Evolutionary conservation across 1,284 basidiomycete species (phyloP).

Genomic region (Psilocybe mexicana): DNA sequence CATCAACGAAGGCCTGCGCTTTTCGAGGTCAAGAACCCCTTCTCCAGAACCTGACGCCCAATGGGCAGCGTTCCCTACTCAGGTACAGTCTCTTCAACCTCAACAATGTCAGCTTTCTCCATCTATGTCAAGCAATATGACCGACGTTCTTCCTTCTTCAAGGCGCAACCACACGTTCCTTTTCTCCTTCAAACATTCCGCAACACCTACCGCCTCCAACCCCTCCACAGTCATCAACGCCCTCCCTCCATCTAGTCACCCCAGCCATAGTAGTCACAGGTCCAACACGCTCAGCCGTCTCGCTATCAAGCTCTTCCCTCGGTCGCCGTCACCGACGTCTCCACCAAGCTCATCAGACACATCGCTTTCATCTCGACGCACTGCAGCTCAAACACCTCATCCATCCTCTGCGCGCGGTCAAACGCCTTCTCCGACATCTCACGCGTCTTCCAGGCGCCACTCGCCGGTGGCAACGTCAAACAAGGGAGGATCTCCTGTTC

Average conservation of each 20-base stretch:
- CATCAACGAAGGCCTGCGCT: conserved; percentile 32
- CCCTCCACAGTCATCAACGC: conserved; percentile 9
- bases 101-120: conserved; percentile 47
- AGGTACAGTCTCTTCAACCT: conserved; percentile 34
- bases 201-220: conserved; percentile 14
- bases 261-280: conserved; percentile 25
- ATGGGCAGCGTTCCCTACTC: conserved; percentile 33
- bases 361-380: conserved; percentile 27
- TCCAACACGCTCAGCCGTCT: conserved; percentile 37
- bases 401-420: conserved; percentile 34
- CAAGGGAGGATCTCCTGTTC: conserved; percentile 13
- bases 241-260: conserved; percentile 25
- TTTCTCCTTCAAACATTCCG: conserved; percentile 15
- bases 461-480: conserved; percentile 14
- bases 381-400: conserved; percentile 29
- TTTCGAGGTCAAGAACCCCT: conserved; percentile 39
- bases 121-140: conserved; percentile 39
- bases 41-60: conserved; percentile 37
- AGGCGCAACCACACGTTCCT: conserved; percentile 31
- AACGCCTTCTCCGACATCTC: conserved; percentile 33
- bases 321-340: conserved; percentile 40
- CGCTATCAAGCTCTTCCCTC: conserved; percentile 49
- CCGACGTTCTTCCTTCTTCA: conserved; percentile 39
- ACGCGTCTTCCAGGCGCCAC: conserved; percentile 32
- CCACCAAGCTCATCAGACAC: conserved; percentile 33